These are phyloP conservation scores for Darksidea phi DNA, from an alignment of 495 filamentous ascomycete genomes.

Conservation along the genomic window DNA sequence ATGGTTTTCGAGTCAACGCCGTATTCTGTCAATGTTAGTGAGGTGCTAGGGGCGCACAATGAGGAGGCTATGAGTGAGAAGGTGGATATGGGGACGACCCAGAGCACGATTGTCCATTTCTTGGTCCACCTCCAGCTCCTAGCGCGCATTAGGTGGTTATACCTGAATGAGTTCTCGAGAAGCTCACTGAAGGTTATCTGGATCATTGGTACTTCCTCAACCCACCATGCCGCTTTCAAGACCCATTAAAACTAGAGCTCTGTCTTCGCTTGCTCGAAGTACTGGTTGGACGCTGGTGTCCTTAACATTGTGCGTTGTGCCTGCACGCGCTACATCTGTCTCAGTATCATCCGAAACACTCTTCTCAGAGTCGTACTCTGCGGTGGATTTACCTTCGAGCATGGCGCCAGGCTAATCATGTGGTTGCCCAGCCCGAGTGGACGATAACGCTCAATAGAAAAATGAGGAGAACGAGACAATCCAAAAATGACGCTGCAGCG, in stretches of 20 bases:
- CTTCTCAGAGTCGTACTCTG: slow-evolving; percentile 15
- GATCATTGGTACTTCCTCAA: slow-evolving; percentile 25
- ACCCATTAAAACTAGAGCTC: slow-evolving; percentile 25
- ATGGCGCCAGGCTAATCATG: too few relatives aligned
- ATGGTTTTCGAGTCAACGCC: slow-evolving; percentile 20
- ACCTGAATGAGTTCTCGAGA: not conserved
- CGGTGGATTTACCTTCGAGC: not conserved
- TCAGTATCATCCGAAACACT: slow-evolving; percentile 10
- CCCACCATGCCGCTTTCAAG: slow-evolving; percentile 30
- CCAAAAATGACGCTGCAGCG: too few relatives aligned
- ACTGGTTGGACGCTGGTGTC: not conserved
- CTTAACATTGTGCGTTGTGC: not conserved
- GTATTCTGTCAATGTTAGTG: slow-evolving; percentile 26
- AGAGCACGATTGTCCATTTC: slow-evolving; percentile 27
- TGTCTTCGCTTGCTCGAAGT: slow-evolving; percentile 4
- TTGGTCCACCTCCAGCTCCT: slow-evolving; percentile 22
- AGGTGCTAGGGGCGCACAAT: slow-evolving; percentile 23
- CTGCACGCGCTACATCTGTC: not conserved
- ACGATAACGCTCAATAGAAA: too few relatives aligned
- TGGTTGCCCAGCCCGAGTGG: too few relatives aligned
- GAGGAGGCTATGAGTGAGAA: slow-evolving; percentile 28
- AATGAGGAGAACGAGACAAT: too few relatives aligned
- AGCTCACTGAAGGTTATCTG: slow-evolving; percentile 23
- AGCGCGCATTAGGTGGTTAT: slow-evolving; percentile 1
- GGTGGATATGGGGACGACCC: slow-evolving; percentile 12